Conservation (phyloP, 805 yeast species). For the Blastobotrys terrestris region DNA sequence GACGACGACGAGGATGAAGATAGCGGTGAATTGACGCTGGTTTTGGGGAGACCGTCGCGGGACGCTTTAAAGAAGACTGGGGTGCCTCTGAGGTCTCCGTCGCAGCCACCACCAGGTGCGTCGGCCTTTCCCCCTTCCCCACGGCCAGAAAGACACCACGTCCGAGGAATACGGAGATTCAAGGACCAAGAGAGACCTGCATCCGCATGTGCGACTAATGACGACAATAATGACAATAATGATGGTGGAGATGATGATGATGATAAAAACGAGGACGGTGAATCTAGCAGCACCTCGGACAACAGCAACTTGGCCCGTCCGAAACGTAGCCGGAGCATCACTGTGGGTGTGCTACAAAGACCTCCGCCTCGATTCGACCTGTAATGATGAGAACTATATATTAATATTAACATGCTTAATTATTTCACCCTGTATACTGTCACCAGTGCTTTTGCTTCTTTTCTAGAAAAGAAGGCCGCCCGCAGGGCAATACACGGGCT, state of each 20-base stretch:
- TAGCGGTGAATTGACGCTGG: constrained; percentile 22
- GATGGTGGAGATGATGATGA: too few relatives aligned
- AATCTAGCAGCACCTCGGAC: not conserved
- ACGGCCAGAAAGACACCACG: not conserved
- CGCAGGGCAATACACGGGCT: not conserved
- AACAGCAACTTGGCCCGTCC: too few relatives aligned
- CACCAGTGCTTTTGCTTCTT: not conserved
- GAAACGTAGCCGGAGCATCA: constrained; percentile 16
- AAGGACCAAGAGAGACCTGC: not conserved
- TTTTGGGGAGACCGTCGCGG: constrained; percentile 17
- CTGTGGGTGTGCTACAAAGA: constrained; percentile 15
- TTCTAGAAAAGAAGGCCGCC: too few relatives aligned
- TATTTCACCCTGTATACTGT: not conserved
- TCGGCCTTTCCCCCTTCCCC: not conserved
- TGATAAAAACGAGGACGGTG: not conserved
- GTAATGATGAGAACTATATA: not conserved
- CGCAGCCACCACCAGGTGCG: not conserved
- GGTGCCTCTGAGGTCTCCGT: not conserved
- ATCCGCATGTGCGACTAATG: not conserved
- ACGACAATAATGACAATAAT: not conserved
- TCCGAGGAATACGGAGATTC: not conserved
- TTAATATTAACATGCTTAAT: not conserved
- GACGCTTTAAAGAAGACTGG: not conserved
- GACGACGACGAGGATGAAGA: constrained; percentile 17
- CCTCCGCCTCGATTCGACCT: not conserved